Conservation (phyloP, 108 stramenopile species). For the Seminavis robusta region DNA sequence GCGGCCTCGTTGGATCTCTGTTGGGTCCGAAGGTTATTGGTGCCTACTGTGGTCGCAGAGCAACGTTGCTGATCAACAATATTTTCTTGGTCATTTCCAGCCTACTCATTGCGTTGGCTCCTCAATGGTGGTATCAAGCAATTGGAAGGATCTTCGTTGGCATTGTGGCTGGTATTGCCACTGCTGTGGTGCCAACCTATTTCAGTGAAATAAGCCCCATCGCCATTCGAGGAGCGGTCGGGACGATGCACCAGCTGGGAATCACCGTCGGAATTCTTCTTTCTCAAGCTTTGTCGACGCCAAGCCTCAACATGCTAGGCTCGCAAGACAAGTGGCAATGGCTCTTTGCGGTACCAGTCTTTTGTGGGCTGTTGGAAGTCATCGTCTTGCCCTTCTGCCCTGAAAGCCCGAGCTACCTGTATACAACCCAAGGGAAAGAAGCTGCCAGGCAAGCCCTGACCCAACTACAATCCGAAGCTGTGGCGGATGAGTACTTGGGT, state of each 20-base stretch:
- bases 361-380: constrained; percentile 14
- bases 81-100: constrained; percentile 16
- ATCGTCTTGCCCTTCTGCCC: constrained; percentile 28
- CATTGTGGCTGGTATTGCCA: constrained; percentile 29
- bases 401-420: constrained; percentile 32
- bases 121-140: constrained; percentile 32
- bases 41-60: constrained; percentile 17
- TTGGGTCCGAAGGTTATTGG: constrained; percentile 33
- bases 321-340: constrained; percentile 25
- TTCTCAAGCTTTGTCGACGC: constrained; percentile 25
- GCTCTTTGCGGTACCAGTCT: constrained; percentile 23
- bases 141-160: constrained; percentile 29
- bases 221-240: constrained; percentile 24
- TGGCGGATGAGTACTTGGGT: constrained; percentile 21
- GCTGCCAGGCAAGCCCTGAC: constrained; percentile 12
- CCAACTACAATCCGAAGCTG: constrained; percentile 10
- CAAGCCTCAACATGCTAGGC: constrained; percentile 25
- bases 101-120: constrained; percentile 11
- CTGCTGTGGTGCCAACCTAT: constrained; percentile 32
- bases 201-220: constrained; percentile 29
- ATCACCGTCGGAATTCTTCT: constrained; percentile 38
- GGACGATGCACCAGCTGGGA: constrained; percentile 32
- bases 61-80: constrained; percentile 29
- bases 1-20: constrained; percentile 25
- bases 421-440: constrained; percentile 17